Base-by-base conservation (phyloP, 176 grass and related monocot genomes). In the Poa annua region DNA sequence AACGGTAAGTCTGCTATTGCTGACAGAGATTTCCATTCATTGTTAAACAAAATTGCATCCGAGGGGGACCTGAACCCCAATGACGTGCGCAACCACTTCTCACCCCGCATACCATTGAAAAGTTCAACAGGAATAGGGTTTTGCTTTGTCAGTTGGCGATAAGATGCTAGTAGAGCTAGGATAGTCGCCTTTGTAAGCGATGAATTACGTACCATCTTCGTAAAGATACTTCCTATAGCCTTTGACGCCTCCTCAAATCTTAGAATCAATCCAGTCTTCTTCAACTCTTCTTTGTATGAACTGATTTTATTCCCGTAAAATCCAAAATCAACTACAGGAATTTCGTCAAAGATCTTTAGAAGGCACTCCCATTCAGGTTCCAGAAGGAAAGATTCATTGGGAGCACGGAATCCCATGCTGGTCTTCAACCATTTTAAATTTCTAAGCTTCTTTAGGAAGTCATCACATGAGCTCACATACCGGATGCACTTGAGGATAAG, bases 61-160 rank as follows among this genome's bases (percentile, higher is more conserved):
- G 1, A 26, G 1, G 94, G 88, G 52, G 84, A 78, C 83, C 26
- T 85, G 36, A 84, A 89, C 17, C 91, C 94, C 60, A 89, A 15
- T 16, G 67, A 62, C 17, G 94, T 97, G 50, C 44, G 5, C 29
- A 97, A 12, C 94, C 94, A 97, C 35, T 91, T 84, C n/a, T 91
- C 84, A 0, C 3, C 48, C 14, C 6, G 21, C 89, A 89, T 88
- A 22, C 75, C 78, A 3, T 35, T 65, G 6, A 84, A 52, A 63
- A 95, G 71, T 45, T 81, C 80, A 35, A 47, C 16, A 59, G 82
- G 81, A 38, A 90, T 1, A 20, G 10, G 7, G 14, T 2, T 33
- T 13, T 52, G 20, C 20, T 35, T 55, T 55, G 3, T 71, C 35
- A 93, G 84, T 20, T 85, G 77, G 6, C 74, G 71, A 76, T 86